Conservation (phyloP, 495 filamentous ascomycete species). For the Talaromyces stipitatus region DNA sequence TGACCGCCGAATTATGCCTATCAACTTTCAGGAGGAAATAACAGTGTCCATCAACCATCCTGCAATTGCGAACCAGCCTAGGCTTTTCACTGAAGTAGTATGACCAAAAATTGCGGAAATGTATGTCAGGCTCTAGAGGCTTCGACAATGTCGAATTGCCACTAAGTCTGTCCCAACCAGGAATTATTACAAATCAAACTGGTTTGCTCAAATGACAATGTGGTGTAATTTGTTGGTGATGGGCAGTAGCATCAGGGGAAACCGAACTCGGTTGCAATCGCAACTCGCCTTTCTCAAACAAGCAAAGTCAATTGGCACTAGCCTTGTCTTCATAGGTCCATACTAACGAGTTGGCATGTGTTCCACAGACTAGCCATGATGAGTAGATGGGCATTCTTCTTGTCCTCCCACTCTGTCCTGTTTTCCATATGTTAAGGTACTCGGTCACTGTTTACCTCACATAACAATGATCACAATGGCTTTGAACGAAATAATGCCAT, state of each 20-base stretch:
- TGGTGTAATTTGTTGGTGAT: not conserved
- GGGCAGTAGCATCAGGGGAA: not conserved
- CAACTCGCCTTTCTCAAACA: not conserved
- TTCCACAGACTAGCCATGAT: not conserved
- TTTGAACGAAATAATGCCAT: not conserved
- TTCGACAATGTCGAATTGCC: not conserved
- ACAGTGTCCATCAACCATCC: not conserved
- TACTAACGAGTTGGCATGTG: not conserved
- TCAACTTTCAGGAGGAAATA: not conserved
- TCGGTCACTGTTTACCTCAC: not conserved
- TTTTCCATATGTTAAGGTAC: not conserved
- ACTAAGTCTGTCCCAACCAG: not conserved
- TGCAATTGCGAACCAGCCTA: not conserved
- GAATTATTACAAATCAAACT: not conserved
- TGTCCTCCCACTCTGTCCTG: not conserved
- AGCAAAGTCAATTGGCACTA: not conserved
- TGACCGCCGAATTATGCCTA: not conserved
- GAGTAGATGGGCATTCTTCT: not conserved
- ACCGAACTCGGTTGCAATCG: not conserved
- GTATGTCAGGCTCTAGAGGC: not conserved
- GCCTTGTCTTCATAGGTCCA: not conserved
- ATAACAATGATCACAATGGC: not conserved
- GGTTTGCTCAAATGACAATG: not conserved
- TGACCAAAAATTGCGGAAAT: not conserved
- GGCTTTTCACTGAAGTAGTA: not conserved